These are phyloP conservation scores for Coemansia sp. DNA, from an alignment of 192 early-diverging fungal species.

Conservation along the genomic window DNA sequence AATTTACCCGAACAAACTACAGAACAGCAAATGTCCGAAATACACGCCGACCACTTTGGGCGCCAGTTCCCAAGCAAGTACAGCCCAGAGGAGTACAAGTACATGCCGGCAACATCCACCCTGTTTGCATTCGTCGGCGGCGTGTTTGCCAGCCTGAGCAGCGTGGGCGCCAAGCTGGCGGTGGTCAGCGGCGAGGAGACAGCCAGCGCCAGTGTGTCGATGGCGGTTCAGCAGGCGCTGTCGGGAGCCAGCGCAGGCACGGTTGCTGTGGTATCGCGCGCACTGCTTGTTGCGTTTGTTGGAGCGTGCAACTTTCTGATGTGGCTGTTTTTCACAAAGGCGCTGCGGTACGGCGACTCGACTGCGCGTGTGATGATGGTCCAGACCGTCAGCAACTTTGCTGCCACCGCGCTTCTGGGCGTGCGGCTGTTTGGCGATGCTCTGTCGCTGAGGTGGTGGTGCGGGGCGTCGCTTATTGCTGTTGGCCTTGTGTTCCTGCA, in stretches of 20 bases:
- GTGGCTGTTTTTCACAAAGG: constrained; percentile 88
- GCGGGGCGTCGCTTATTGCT: constrained; percentile 73
- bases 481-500: constrained; percentile 35
- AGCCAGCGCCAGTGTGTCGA: constrained; percentile 55
- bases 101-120: constrained; percentile 27
- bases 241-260: constrained; percentile 10
- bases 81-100: constrained; percentile 18
- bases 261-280: constrained; percentile 33
- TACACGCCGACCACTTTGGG: constrained; percentile 34
- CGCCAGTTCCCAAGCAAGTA: constrained; percentile 30
- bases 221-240: constrained; percentile 17
- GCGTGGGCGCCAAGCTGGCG: constrained; percentile 79
- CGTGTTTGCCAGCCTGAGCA: constrained; percentile 71
- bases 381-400: constrained; percentile 79
- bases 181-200: background rate
- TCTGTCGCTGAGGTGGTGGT: constrained; percentile 80
- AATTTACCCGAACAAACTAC: background rate
- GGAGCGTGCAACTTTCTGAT: constrained; percentile 75
- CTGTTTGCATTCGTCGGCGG: constrained; percentile 62
- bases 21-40: constrained; percentile 25
- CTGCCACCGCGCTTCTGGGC: constrained; percentile 69
- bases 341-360: constrained; percentile 70
- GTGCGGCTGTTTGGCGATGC: constrained; percentile 73
- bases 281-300: constrained; percentile 60
- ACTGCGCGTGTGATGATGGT: constrained; percentile 75